Evolutionary conservation across 495 filamentous ascomycete genomes (phyloP).

Genomic region (Echria macrotheca): DNA sequence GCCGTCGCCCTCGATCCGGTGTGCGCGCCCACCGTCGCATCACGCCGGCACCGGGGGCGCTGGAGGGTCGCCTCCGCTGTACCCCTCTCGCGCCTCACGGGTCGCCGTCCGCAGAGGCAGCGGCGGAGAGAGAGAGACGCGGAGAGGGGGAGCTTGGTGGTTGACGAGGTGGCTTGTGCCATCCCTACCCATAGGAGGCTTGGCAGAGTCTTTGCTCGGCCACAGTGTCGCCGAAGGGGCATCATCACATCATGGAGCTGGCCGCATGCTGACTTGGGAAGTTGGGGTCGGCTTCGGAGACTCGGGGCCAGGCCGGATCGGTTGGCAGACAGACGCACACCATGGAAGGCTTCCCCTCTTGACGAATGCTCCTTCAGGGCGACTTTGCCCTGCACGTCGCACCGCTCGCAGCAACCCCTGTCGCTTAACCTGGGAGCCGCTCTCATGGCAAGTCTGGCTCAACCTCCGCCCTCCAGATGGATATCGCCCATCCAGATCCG

Average conservation of each 20-base stretch:
- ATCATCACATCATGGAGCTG: slow-evolving; percentile 21
- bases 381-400: slow-evolving; percentile 4
- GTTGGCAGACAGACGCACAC: slow-evolving; percentile 11
- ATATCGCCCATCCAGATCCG: slow-evolving; percentile 19
- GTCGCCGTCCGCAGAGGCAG: background rate
- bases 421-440: slow-evolving; percentile 19
- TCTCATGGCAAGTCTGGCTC: slow-evolving; percentile 11
- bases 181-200: slow-evolving; percentile 27
- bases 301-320: slow-evolving; percentile 23
- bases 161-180: slow-evolving; percentile 21
- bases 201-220: slow-evolving; percentile 20
- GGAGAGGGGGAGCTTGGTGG: slow-evolving; percentile 15
- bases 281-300: slow-evolving; percentile 19
- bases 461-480: slow-evolving; percentile 10
- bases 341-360: slow-evolving; percentile 5
- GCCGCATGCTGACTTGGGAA: slow-evolving; percentile 15
- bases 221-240: slow-evolving; percentile 27
- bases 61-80: slow-evolving; percentile 11
- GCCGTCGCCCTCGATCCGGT: background rate
- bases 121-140: too few species aligned
- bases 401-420: slow-evolving; percentile 15
- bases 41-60: slow-evolving; percentile 7
- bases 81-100: slow-evolving; percentile 2
- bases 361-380: background rate
- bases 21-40: slow-evolving; percentile 1